phyloP scores from a whole-genome alignment of 2,329 filamentous ascomycete species.

The Fusarium devonianum region DNA sequence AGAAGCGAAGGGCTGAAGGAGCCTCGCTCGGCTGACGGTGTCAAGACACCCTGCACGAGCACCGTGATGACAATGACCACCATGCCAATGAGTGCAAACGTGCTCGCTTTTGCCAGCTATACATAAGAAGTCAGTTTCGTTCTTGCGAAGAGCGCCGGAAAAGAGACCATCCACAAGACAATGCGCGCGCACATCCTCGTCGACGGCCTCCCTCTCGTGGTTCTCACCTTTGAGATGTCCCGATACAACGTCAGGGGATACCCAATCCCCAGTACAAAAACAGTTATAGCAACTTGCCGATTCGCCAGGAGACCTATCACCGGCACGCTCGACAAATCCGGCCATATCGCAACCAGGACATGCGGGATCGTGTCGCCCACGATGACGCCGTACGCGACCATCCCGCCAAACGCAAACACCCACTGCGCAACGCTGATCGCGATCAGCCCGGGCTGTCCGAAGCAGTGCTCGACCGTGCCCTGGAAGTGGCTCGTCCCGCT shows the following conservation, averaged over 20 bases:
- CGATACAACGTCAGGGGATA: slow-evolving; percentile 92
- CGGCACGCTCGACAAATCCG: slow-evolving; percentile 72
- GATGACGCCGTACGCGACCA: slow-evolving; percentile 98
- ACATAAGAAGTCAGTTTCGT: slow-evolving; percentile 18
- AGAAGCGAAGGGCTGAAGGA: slow-evolving; percentile 73
- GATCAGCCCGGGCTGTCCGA: slow-evolving; percentile 84
- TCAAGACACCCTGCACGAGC: slow-evolving; percentile 79
- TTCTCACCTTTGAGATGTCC: slow-evolving; percentile 89
- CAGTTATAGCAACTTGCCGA: slow-evolving; percentile 82
- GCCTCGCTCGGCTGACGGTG: slow-evolving; percentile 75
- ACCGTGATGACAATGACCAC: slow-evolving; percentile 86
- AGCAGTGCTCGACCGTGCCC: slow-evolving; percentile 94
- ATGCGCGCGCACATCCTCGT: background rate
- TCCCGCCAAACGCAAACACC: slow-evolving; percentile 98
- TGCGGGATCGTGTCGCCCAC: slow-evolving; percentile 96
- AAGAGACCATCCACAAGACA: background rate
- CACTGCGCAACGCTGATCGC: slow-evolving; percentile 92
- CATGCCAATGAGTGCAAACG: slow-evolving; percentile 93
- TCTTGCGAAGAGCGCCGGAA: background rate
- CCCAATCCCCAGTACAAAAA: slow-evolving; percentile 85
- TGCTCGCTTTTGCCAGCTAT: slow-evolving; percentile 94
- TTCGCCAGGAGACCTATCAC: slow-evolving; percentile 85
- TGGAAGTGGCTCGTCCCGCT: slow-evolving; percentile 95
- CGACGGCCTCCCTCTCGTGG: background rate
- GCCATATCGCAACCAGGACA: slow-evolving; percentile 84